A percentile compares a stretch with the other conserved stretches of the same genome.
Evolutionary conservation across 1,139 yeast species (phyloP).

Genomic region (Wickerhamomyces sp.): DNA sequence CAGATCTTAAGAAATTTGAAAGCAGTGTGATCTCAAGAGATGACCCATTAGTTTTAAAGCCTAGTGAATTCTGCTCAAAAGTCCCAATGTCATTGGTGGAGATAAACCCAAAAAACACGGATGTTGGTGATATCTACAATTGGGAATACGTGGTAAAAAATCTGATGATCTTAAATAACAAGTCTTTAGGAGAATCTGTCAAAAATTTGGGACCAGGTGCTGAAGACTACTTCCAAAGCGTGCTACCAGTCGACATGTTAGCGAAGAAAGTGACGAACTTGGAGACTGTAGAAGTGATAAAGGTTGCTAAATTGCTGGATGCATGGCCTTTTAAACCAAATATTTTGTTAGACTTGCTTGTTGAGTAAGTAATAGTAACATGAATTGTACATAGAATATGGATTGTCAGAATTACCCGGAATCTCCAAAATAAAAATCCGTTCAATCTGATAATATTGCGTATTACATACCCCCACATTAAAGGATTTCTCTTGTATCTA

Average conservation of each 20-base stretch:
- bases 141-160: conserved; percentile 67
- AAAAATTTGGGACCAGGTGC: conserved; percentile 80
- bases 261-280: conserved; percentile 45
- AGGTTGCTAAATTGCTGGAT: conserved; percentile 47
- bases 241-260: conserved; percentile 34
- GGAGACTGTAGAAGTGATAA: conserved; percentile 46
- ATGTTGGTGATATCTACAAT: conserved; percentile 42
- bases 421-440: too few relatives aligned
- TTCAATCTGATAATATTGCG: too few relatives aligned
- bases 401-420: too few relatives aligned
- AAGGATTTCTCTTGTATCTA: too few relatives aligned
- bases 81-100: conserved; percentile 43
- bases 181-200: conserved; percentile 44
- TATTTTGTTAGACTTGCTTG: conserved; percentile 20
- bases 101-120: conserved; percentile 43
- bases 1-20: conserved; percentile 16
- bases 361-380: too few relatives aligned
- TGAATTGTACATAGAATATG: too few relatives aligned
- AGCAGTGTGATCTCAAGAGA: conserved; percentile 14
- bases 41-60: conserved; percentile 23
- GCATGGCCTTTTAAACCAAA: conserved; percentile 89
- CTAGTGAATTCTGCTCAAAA: conserved; percentile 14
- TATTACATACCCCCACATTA: too few relatives aligned
- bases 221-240: conserved; percentile 46
- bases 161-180: conserved; percentile 49